Evolutionary conservation across 768 basidiomycete species (phyloP).

Genomic region (Lactifluus subvellereus): DNA sequence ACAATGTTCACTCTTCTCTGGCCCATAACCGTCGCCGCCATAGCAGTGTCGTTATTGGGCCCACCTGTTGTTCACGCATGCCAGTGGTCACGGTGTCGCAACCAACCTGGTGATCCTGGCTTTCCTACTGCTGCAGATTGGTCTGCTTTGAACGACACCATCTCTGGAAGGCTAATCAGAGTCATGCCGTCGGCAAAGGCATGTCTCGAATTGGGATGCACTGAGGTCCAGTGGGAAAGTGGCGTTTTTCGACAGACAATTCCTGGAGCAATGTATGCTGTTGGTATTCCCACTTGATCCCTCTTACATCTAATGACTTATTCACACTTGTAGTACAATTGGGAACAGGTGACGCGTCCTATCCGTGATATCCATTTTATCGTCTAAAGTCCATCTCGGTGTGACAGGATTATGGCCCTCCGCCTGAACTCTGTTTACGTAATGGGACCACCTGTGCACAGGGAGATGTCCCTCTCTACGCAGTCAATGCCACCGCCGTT

Average conservation of each 20-base stretch:
- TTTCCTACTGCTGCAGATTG: too few species aligned
- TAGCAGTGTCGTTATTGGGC: neutral
- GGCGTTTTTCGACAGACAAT: slow-evolving; percentile 15
- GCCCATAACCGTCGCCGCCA: neutral
- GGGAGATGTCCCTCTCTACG: slow-evolving; percentile 14
- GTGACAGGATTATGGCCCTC: slow-evolving; percentile 8
- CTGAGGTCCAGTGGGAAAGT: slow-evolving; percentile 18
- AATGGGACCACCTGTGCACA: slow-evolving; percentile 11
- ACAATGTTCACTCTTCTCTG: neutral
- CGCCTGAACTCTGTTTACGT: neutral
- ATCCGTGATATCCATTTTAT: neutral
- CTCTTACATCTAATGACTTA: neutral
- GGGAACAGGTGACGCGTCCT: neutral
- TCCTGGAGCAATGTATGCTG: slow-evolving; percentile 22
- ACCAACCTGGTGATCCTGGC: too few species aligned
- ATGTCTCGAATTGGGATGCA: slow-evolving; percentile 13
- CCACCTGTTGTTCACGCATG: neutral
- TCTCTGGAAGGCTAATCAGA: slow-evolving; percentile 9
- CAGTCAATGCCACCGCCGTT: too few species aligned
- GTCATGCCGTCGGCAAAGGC: slow-evolving; percentile 17
- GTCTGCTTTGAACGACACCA: slow-evolving; percentile 15
- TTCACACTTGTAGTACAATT: neutral
- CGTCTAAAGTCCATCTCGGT: too few species aligned
- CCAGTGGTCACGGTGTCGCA: slow-evolving; percentile 2
- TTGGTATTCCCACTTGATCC: neutral